A percentile compares a stretch with the other conserved stretches of the same genome.
Conservation (phyloP, 345 rosid species). For the Arabidopsis suecica region DNA sequence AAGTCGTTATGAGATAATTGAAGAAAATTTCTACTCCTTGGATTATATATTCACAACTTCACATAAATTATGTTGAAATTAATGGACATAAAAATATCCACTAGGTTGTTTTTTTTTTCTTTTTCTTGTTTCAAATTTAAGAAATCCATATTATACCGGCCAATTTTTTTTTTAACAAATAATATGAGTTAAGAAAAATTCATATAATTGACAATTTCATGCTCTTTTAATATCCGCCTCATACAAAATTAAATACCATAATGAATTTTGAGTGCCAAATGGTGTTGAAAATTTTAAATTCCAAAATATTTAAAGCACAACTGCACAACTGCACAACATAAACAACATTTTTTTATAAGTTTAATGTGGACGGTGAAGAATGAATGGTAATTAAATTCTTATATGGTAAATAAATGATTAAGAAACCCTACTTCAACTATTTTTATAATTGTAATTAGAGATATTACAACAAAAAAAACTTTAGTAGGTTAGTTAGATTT, state of each 20-base stretch:
- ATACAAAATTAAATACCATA: background rate
- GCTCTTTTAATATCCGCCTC: background rate
- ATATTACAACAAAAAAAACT: background rate
- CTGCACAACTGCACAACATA: too few species aligned
- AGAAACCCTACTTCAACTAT: background rate
- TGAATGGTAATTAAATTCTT: background rate
- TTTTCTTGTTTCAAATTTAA: background rate
- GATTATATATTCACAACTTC: constrained; percentile 31
- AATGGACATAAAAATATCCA: background rate
- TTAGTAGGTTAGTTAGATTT: background rate
- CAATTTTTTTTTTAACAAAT: background rate
- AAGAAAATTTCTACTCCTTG: constrained; percentile 47
- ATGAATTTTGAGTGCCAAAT: background rate
- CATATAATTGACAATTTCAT: constrained; percentile 20
- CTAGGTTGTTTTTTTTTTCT: background rate
- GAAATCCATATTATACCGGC: background rate
- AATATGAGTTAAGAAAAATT: constrained; percentile 1
- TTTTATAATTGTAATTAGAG: background rate
- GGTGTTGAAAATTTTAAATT: background rate
- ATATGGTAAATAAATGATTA: background rate
- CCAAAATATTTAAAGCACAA: background rate
- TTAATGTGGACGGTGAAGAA: background rate
- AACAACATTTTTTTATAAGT: background rate
- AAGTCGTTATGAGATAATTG: constrained; percentile 52
- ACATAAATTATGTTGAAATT: constrained; percentile 1